Base-by-base conservation (phyloP, 2,329 filamentous ascomycete species). In the Fusarium xylarioides region DNA sequence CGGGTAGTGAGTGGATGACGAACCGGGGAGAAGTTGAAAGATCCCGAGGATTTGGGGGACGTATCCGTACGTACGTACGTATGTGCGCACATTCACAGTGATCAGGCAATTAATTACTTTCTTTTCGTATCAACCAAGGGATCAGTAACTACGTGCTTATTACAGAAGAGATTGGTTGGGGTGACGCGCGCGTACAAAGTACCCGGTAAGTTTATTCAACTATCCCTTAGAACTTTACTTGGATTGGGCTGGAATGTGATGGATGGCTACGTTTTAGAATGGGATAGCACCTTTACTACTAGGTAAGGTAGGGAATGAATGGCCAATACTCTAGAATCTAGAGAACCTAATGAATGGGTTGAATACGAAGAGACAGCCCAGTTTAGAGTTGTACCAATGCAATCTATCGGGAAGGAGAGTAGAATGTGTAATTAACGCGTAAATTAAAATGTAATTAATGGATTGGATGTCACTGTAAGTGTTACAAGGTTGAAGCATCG, bases 11-110 rank as follows among this genome's bases (percentile, higher is more conserved):
- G 44, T 30, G 14, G 63, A 56, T 60, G 68, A 65, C 43, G 52
- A 72, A 28, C 34, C 11, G 54, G 70, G 64, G 57, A 66, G 66
- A 68, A 28, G 11, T 46, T 46, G 43, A 18, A 46, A 54, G 66
- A 55, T 40, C 28, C 54, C 64, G 59, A 58, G 40, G 43, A 53
- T 18, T 14, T 47, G 42, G 58, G 55, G 54, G 34, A 19, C 19
- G 26, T 30, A 59, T 44, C 42, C 43, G 37, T 43, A 43, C 15
- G 16, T 53, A 56, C 43, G 37, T 43, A 43, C 15, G 16, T 53
- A 56, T 64, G 64, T 59, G 37, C 12, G 30, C 21, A 32, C 21
- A 23, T 32, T 44, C n/a, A 44, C 16, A 18, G 46, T 23, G 28
- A 34, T 23, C 21, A 34, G 30, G 34, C 46, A 18, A n/a, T 23